Conservation (phyloP, 495 filamentous ascomycete species). For the Acidomyces sp. region DNA sequence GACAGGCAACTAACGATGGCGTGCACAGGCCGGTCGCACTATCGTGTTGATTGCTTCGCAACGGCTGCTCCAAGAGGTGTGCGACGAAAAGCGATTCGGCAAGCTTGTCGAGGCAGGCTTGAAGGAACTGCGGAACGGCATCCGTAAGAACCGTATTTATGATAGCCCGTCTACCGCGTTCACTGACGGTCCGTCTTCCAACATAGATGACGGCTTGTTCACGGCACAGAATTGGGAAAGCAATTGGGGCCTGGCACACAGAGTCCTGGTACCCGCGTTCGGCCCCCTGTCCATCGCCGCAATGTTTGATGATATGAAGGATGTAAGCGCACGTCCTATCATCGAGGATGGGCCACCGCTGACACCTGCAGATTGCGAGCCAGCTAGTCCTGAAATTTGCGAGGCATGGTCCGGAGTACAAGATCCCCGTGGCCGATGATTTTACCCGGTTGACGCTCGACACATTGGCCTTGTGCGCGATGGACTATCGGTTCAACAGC, state of each 20-base stretch:
- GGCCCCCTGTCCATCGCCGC: conserved; percentile 53
- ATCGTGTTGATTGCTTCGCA: conserved; percentile 28
- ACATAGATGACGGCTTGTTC: conserved; percentile 60
- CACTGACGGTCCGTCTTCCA: no score
- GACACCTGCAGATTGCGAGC: conserved; percentile 30
- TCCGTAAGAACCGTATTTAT: no score
- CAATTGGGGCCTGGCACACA: conserved; percentile 60
- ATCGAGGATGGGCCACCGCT: not conserved
- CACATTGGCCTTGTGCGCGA: conserved; percentile 24
- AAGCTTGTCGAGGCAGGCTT: conserved; percentile 41
- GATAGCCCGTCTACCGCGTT: no score
- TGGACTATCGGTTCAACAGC: conserved; percentile 27
- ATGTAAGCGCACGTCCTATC: not conserved
- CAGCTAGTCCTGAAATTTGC: conserved; percentile 22
- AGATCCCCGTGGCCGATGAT: conserved; percentile 22
- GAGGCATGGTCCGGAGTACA: conserved; percentile 20
- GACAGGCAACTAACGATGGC: no score
- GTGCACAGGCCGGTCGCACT: no score
- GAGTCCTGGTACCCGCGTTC: conserved; percentile 57
- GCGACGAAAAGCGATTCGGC: conserved; percentile 52
- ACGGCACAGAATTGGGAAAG: conserved; percentile 40
- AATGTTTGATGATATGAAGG: conserved; percentile 45
- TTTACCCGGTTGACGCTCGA: conserved; percentile 26
- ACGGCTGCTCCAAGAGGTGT: conserved; percentile 50
- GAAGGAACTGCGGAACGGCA: conserved; percentile 42